Evolutionary conservation across 352 stramenopile species (phyloP).

Genomic region (Globisporangium parvum): DNA sequence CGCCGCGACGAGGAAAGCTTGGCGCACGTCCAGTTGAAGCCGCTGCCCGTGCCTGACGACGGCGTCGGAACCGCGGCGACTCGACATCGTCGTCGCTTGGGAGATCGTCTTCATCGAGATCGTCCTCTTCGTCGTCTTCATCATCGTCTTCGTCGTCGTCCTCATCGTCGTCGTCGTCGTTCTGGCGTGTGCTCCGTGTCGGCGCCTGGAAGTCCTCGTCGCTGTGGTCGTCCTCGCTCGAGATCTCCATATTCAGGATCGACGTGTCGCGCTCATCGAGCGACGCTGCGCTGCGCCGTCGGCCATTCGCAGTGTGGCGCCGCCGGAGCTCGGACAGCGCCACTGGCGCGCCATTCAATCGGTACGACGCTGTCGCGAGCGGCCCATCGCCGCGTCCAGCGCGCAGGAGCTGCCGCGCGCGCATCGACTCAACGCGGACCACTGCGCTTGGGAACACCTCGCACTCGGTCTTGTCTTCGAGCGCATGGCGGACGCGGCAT

Average conservation of each 20-base stretch:
- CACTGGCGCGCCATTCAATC: constrained; percentile 68
- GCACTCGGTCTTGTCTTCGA: constrained; percentile 37
- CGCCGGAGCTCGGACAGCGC: constrained; percentile 60
- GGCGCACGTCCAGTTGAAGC: constrained; percentile 7
- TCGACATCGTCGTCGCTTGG: constrained; percentile 37
- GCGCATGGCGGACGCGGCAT: constrained; percentile 45
- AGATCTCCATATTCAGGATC: constrained; percentile 79
- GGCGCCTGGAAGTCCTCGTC: constrained; percentile 83
- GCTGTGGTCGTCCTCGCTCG: constrained; percentile 79
- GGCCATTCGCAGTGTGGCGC: constrained; percentile 23
- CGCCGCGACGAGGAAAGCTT: constrained; percentile 28
- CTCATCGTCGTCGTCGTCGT: constrained; percentile 37
- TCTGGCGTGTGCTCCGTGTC: constrained; percentile 11
- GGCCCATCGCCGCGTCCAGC: constrained; percentile 5
- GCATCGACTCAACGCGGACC: not conserved
- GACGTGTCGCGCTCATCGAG: constrained; percentile 79
- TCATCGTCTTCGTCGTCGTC: constrained; percentile 26
- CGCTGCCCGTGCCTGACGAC: constrained; percentile 24
- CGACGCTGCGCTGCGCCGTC: constrained; percentile 30
- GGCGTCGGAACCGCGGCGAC: constrained; percentile 32
- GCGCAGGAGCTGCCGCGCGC: not conserved
- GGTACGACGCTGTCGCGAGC: constrained; percentile 43
- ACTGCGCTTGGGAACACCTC: constrained; percentile 40
- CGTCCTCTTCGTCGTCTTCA: constrained; percentile 50
- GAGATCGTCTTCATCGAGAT: constrained; percentile 43